Conservation (phyloP, 2,329 filamentous ascomycete genomes). For the Whalleya microplaca region DNA sequence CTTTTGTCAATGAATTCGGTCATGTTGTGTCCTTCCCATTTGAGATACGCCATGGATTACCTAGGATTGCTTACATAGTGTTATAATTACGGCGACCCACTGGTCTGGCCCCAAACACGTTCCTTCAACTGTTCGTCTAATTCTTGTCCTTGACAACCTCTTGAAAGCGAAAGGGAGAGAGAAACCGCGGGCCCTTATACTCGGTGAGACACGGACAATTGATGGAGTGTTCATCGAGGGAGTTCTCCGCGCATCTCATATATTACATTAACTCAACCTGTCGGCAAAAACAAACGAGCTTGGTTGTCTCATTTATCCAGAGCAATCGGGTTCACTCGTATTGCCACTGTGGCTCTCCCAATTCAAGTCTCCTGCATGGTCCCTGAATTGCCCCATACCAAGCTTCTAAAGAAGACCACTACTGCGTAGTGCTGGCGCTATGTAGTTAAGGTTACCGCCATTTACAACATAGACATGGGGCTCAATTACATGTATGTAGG, state of each 20-base stretch:
- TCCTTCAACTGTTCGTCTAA: neutral
- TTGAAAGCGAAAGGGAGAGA: too few relatives aligned
- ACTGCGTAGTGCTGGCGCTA: too few relatives aligned
- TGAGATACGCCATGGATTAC: neutral
- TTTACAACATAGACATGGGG: neutral
- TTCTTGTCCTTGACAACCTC: neutral
- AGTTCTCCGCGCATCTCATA: neutral
- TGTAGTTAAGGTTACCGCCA: neutral
- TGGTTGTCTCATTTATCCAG: constrained; percentile 26
- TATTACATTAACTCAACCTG: constrained; percentile 18
- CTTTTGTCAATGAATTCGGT: neutral
- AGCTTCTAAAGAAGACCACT: too few relatives aligned
- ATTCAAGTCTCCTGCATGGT: neutral
- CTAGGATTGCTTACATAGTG: neutral
- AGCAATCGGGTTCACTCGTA: constrained; percentile 20
- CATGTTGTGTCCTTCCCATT: neutral
- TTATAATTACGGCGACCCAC: neutral
- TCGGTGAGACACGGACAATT: neutral
- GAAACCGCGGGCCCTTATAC: neutral
- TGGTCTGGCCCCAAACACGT: neutral
- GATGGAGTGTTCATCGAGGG: neutral
- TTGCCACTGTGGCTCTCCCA: neutral
- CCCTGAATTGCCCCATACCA: neutral
- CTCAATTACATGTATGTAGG: neutral
- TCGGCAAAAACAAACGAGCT: constrained; percentile 19